A percentile compares a stretch with the other conserved stretches of the same genome.
phyloP scores from a whole-genome alignment of 495 filamentous ascomycete species.

The Aspergillus bridgeri region DNA sequence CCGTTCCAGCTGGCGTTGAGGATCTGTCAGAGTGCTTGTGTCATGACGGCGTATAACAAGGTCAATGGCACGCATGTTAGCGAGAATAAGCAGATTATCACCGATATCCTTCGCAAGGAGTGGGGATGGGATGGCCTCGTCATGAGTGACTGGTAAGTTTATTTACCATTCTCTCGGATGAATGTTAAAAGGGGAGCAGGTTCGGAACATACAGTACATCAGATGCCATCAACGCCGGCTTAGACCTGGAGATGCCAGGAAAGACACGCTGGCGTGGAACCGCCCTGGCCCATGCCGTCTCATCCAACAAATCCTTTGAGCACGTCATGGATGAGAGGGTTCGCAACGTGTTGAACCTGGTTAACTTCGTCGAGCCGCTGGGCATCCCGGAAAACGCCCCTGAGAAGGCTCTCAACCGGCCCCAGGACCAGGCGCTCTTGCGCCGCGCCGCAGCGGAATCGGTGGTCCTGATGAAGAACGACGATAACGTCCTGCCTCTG shows the following conservation, averaged over 20 bases:
- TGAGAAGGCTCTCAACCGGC: conserved; percentile 61
- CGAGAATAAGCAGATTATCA: conserved; percentile 61
- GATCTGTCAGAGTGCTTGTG: conserved; percentile 58
- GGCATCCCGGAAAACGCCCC: conserved; percentile 57
- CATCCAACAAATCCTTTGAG: conserved; percentile 55
- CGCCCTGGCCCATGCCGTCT: conserved; percentile 55
- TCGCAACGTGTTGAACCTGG: conserved; percentile 58
- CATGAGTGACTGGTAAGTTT: conserved; percentile 67
- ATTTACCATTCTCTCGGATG: background rate
- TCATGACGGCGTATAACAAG: conserved; percentile 77
- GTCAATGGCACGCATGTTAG: conserved; percentile 69
- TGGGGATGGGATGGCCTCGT: conserved; percentile 68
- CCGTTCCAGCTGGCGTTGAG: conserved; percentile 70
- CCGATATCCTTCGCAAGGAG: conserved; percentile 63
- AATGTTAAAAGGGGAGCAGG: conserved; percentile 14
- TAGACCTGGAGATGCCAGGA: conserved; percentile 76
- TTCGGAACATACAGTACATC: conserved; percentile 66
- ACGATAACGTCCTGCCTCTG: conserved; percentile 61
- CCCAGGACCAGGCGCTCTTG: conserved; percentile 64
- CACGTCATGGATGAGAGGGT: conserved; percentile 60
- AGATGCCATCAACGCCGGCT: conserved; percentile 63
- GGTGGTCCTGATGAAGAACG: conserved; percentile 77
- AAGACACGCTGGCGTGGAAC: conserved; percentile 62
- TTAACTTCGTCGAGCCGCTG: conserved; percentile 59
- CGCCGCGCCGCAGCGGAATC: conserved; percentile 66